Evolutionary conservation across 768 basidiomycete species (phyloP).

Genomic region (Leccinum arenicola): DNA sequence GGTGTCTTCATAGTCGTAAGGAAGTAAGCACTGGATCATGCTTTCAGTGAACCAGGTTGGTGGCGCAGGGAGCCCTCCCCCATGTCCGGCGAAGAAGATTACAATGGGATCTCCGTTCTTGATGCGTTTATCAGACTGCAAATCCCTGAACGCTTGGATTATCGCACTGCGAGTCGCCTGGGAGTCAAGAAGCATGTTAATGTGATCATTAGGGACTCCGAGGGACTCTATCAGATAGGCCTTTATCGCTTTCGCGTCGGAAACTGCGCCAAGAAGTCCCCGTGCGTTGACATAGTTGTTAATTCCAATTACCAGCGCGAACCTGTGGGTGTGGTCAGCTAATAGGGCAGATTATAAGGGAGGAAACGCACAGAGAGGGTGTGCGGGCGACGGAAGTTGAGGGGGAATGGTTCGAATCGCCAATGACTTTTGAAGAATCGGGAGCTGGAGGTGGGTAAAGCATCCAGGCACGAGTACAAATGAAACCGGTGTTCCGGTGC

Average conservation of each 20-base stretch:
- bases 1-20: conserved; percentile 15
- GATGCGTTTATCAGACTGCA: conserved; percentile 27
- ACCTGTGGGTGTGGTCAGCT: conserved; percentile 3
- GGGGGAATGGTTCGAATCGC: neutral
- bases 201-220: conserved; percentile 32
- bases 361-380: neutral
- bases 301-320: conserved; percentile 45
- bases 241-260: conserved; percentile 40
- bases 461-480: neutral
- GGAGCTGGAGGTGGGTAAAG: neutral
- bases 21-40: no score
- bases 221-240: conserved; percentile 31
- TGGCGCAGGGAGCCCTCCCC: conserved; percentile 33
- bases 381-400: neutral
- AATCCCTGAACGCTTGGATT: conserved; percentile 20
- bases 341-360: neutral
- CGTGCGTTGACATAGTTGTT: conserved; percentile 32
- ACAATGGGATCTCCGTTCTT: conserved; percentile 33
- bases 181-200: conserved; percentile 36
- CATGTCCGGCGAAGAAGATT: conserved; percentile 47
- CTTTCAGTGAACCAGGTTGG: conserved; percentile 7
- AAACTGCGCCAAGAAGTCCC: conserved; percentile 35
- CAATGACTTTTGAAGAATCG: neutral
- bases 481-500: neutral
- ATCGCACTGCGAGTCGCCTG: conserved; percentile 38